These are phyloP conservation scores for Pseudogymnoascus sp. DNA, from an alignment of 2,329 filamentous ascomycete species.

Conservation along the genomic window DNA sequence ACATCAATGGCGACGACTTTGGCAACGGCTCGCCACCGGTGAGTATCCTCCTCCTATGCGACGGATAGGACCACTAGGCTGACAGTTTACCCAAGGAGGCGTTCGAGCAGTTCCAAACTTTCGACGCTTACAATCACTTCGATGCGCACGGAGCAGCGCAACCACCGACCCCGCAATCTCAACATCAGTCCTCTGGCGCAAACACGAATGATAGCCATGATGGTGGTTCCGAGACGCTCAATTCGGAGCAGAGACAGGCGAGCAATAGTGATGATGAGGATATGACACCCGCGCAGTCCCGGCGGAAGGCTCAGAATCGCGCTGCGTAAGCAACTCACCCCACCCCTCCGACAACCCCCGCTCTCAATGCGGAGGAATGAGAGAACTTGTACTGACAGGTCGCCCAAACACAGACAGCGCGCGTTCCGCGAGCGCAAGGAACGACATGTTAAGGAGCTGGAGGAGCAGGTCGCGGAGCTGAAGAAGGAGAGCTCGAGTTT, in stretches of 20 bases:
- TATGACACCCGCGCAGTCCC: constrained; percentile 46
- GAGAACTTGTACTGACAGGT: constrained; percentile 8
- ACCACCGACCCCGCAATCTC: constrained; percentile 23
- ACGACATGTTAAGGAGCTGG: constrained; percentile 85
- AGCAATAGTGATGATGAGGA: constrained; percentile 41
- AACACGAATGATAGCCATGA: neutral
- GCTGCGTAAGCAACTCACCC: constrained; percentile 52
- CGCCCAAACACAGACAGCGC: constrained; percentile 58
- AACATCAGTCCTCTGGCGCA: constrained; percentile 22
- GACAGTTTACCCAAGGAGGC: constrained; percentile 21
- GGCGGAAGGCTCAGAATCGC: constrained; percentile 64
- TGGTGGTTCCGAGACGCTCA: neutral
- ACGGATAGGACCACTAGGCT: constrained; percentile 20
- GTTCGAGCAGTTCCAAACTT: constrained; percentile 26
- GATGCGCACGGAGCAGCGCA: constrained; percentile 18
- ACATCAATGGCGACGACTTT: constrained; percentile 37
- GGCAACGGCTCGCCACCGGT: constrained; percentile 36
- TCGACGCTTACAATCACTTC: constrained; percentile 25
- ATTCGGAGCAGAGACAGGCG: constrained; percentile 23
- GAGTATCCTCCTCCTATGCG: constrained; percentile 20
- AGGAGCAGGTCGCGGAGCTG: constrained; percentile 72
- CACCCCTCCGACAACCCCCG: neutral
- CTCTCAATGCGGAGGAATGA: neutral
- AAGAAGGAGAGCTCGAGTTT: constrained; percentile 67
- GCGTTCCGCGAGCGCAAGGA: constrained; percentile 96